Evolutionary conservation across 176 grass and related monocot species (phyloP), one percentile per base, ranked within the genome.

Genomic region (Otatea glauca): DNA sequence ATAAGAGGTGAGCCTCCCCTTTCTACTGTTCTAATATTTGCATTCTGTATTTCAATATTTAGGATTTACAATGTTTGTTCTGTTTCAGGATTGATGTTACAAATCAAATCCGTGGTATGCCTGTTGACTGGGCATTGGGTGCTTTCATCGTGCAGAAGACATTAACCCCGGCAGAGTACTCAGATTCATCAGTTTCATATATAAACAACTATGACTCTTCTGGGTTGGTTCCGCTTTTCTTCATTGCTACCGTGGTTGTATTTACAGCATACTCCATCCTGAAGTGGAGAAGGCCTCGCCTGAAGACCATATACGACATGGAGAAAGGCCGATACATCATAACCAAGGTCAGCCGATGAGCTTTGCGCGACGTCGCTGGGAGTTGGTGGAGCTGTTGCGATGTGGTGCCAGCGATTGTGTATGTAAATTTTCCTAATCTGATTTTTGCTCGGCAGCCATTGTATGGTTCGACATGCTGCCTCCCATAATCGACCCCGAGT

Each of bases 41-140:
- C 62, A 54, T 81, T 41, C 41, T 56, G 18, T 47, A 54, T 45
- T 35, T 18, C 21, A 60, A 18, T 43, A 38, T 65, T 75, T 32
- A 35, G 6, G 66, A 80, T 80, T 81, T 82, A 20, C 18, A 62
- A 9, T 48, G 25, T 71, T 55, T 80, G 18, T 78, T 78, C 25
- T 85, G 49, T 78, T 82, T 84, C 91, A 98, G 96, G 83, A 88
- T 98, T 88, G 79, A 84, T 58, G 94, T 95, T 85, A 80, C 83
- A 74, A 98, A 95, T 77, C 86, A 91, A 80, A 88, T 95, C 41
- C 80, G 60, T 1, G 74, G 86, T 71, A 41, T 92, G n/a, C 89
- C 91, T 38, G 79, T 98, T 54, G 96, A 95, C 77, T 95, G 91
- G 96, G 92, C 96, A 83, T 88, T 93, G 79, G 96, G 96, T 64